A percentile compares a stretch with the other conserved stretches of the same genome.
phyloP scores from a whole-genome alignment of 164 flowering plant species.

The Vitis amurensis region DNA sequence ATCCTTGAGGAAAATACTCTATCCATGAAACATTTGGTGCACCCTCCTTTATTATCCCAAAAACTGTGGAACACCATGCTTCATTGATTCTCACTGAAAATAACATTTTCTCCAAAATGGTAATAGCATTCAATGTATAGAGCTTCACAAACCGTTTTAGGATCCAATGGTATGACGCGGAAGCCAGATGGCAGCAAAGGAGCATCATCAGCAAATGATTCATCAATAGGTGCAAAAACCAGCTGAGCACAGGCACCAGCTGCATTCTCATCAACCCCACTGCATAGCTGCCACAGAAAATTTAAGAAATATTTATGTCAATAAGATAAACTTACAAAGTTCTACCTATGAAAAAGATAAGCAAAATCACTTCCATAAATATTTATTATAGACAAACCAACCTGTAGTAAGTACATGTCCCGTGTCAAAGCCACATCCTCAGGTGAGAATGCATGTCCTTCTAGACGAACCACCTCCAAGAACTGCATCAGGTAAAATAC shows the following conservation, averaged over 20 bases:
- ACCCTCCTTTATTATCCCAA: too few relatives aligned
- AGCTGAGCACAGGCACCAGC: slow-evolving; percentile 81
- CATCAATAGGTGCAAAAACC: slow-evolving; percentile 86
- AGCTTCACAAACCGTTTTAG: slow-evolving; percentile 56
- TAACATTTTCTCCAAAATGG: background rate
- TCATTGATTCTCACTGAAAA: background rate
- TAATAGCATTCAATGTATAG: background rate
- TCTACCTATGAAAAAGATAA: background rate
- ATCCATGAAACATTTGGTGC: too few relatives aligned
- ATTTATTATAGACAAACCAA: slow-evolving; percentile 7
- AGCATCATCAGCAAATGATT: slow-evolving; percentile 81
- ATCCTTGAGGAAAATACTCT: background rate
- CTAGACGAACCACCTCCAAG: slow-evolving; percentile 76
- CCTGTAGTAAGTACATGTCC: slow-evolving; percentile 77
- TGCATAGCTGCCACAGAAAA: slow-evolving; percentile 60
- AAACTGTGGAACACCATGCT: background rate
- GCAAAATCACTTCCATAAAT: background rate
- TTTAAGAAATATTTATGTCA: background rate
- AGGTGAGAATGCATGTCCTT: slow-evolving; percentile 63
- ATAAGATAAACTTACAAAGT: background rate
- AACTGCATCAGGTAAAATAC: slow-evolving; percentile 30
- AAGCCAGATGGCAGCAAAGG: slow-evolving; percentile 84
- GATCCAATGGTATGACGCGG: slow-evolving; percentile 73
- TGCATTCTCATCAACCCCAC: slow-evolving; percentile 81
- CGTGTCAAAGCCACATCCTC: slow-evolving; percentile 62